Percentiles rank a stretch among this genome's conserved stretches.
phyloP scores from a whole-genome alignment of 805 yeast genomes.

The Saccharomycopsis oosterbeekiorum region DNA sequence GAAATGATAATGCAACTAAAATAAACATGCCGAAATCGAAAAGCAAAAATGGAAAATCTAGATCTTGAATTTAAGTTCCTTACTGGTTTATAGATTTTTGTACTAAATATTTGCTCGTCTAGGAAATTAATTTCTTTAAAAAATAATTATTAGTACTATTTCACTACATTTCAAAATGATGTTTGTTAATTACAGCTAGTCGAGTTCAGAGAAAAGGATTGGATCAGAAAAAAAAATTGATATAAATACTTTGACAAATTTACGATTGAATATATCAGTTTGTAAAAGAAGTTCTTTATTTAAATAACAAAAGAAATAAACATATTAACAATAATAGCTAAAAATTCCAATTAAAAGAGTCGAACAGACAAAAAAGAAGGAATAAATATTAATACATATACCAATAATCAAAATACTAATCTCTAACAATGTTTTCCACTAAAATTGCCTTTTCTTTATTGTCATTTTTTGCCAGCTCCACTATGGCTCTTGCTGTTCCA shows the following conservation, averaged over 20 bases:
- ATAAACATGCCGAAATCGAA: neutral
- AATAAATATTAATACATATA: neutral
- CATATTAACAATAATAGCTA: no score
- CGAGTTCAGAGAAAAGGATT: neutral
- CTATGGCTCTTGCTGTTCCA: constrained; percentile 10
- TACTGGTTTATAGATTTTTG: neutral
- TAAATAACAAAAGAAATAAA: neutral
- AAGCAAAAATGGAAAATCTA: neutral
- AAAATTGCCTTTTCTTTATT: neutral
- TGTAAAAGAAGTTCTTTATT: neutral
- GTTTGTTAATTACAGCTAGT: neutral
- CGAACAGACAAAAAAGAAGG: neutral
- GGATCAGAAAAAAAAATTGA: neutral
- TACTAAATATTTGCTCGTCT: neutral
- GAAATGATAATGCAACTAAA: neutral
- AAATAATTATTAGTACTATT: neutral
- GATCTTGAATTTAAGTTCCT: neutral
- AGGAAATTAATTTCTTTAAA: neutral
- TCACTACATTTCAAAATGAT: neutral
- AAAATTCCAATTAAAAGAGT: no score
- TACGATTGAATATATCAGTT: neutral
- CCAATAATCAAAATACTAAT: neutral
- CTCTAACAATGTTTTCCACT: neutral
- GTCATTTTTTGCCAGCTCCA: neutral
- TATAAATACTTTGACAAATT: neutral